Evolutionary conservation across 148 eudicot genomes (phyloP), one percentile per base, ranked within the genome.

Genomic region (Rhododendron simsii): DNA sequence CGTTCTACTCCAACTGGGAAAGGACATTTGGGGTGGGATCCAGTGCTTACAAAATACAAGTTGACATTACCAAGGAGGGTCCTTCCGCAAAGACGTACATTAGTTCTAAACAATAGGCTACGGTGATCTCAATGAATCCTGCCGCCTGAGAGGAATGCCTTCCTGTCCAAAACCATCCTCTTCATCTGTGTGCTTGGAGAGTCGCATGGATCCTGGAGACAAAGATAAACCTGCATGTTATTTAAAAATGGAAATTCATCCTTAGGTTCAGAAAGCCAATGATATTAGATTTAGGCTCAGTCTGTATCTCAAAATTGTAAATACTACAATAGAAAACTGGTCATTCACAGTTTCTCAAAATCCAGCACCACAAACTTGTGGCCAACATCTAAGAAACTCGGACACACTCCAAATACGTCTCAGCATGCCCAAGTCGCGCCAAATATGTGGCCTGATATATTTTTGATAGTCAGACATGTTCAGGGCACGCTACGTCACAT

Each of bases 61-160:
- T 75, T 75, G 47, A 75, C 45, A 10, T 26, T 76, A 59, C 85
- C 67, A 20, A 77, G 77, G 48, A 21, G 4, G 44, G 35, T 77
- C 75, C 87, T 78, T 63, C 48, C 71, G 65, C 55, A 76, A 33
- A 73, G 79, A 48, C 33, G 63, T 63, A 71, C 7, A 15, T 10
- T 12, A 73, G 81, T 39, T 55, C 20, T 35, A 74, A 15, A 35
- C 26, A 20, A 21, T 26, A 39, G 51, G 84, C 86, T 86, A 92
- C 21, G 93, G 85, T 30, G 78, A 87, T 91, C 94, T 90, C 83
- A 86, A 37, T 55, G 93, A 71, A 48, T 96, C 98, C 82, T 90
- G 93, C 87, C 96, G 93, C 87, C 91, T 93, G 14, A 96, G 91
- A 65, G 98, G 98, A 86, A 96, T 90, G 51, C 95, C 93, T 89